These are phyloP conservation scores for Trichodelitschia bisporula DNA, from an alignment of 495 filamentous ascomycete genomes.

Conservation along the genomic window DNA sequence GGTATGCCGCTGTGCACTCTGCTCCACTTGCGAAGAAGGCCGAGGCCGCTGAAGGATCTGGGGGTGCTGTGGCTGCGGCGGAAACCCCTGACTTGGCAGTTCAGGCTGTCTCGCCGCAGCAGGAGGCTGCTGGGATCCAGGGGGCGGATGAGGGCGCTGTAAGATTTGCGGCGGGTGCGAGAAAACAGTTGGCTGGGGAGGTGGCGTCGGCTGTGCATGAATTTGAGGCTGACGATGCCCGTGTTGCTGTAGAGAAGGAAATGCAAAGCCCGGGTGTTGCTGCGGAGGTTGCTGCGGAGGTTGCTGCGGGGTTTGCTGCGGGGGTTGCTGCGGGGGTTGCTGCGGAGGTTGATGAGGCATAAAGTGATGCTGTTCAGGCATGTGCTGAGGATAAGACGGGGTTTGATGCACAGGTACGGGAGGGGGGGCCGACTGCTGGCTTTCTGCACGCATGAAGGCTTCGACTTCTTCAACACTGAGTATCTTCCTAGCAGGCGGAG, in stretches of 20 bases:
- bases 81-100: slow-evolving; percentile 19
- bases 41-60: slow-evolving; percentile 25
- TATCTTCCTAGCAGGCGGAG: slow-evolving; percentile 36
- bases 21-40: slow-evolving; percentile 11
- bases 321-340: slow-evolving; percentile 2
- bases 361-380: slow-evolving; percentile 9
- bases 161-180: slow-evolving; percentile 14
- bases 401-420: slow-evolving; percentile 7
- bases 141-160: slow-evolving; percentile 16
- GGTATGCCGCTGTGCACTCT: slow-evolving; percentile 6
- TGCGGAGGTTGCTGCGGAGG: slow-evolving; percentile 3
- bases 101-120: slow-evolving; percentile 9
- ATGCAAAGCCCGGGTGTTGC: slow-evolving; percentile 3
- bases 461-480: slow-evolving; percentile 96
- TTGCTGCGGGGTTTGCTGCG: slow-evolving; percentile 4
- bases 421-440: slow-evolving; percentile 19
- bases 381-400: slow-evolving; percentile 11
- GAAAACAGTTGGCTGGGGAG: slow-evolving; percentile 3
- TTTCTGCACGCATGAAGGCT: slow-evolving; percentile 61
- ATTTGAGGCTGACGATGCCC: too few species aligned
- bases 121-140: slow-evolving; percentile 4
- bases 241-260: slow-evolving; percentile 3
- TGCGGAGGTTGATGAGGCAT: slow-evolving; percentile 4
- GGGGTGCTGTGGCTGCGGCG: slow-evolving; percentile 22
- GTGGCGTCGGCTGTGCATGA: too few species aligned